Evolutionary conservation across 345 rosid species (phyloP), one percentile per base, ranked within the genome.

Genomic region (Microthlaspi erraticum): DNA sequence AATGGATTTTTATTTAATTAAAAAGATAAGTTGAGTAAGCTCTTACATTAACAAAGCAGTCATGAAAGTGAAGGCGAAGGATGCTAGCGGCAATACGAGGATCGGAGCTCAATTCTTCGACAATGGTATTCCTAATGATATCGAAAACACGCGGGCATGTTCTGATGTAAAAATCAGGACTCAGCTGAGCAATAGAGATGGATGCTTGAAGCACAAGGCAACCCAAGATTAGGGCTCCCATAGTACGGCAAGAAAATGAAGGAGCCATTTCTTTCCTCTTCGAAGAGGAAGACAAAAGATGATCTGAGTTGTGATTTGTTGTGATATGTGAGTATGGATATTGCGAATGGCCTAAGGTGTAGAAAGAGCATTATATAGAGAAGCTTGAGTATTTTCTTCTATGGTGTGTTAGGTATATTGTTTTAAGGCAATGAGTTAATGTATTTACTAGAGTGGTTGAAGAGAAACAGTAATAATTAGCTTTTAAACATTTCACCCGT

Each of bases 51-150:
- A 74, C 77, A 59, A 74, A 74, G 10, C 78, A 66, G 33, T 74
- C 78, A 33, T 74, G 78, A 16, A 74, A 73, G 29, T 73, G 77
- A 38, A 74, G 78, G 11, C 78, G 78, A 51, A 74, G 73, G 32
- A 74, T 5, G 10, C 78, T 74, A 18, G 78, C 78, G 6, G 78
- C 49, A n/a, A 74, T 74, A 60, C 78, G 78, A 42, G 78, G 73
- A 43, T 74, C 73, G 1, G 13, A 7, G 7, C 10, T 0, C 42
- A 74, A 33, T 66, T 23, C 68, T 20, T 59, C 42, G 38, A 74
- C 63, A 34, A 74, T 74, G 55, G 10, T 1, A 20, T 50, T 36
- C 13, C 56, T 23, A 34, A 74, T 52, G 49, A 74, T 74, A 23
- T 60, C 42, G 26, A 51, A 74, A 43, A 67, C 63, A 6, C 1